Conservation (phyloP, 352 stramenopile species). For the Phytopythium sindhum region DNA sequence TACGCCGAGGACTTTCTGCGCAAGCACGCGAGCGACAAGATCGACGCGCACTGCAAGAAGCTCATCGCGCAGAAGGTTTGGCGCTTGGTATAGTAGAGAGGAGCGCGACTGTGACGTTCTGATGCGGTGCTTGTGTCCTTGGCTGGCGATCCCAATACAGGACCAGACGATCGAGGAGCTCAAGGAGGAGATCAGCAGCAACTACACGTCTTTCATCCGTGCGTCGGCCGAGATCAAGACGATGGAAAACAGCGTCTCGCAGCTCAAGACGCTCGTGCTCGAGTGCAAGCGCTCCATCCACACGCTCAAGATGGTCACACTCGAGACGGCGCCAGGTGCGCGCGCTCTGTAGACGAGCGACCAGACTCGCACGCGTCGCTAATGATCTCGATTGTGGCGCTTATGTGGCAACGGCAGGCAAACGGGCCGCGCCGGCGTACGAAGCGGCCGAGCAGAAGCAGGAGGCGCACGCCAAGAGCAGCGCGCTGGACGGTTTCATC, state of each 20-base stretch:
- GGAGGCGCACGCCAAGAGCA: conserved; percentile 44
- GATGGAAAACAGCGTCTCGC: conserved; percentile 84
- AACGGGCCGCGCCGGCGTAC: conserved; percentile 26
- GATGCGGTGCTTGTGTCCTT: neutral
- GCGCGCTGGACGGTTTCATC: conserved; percentile 55
- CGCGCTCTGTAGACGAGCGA: neutral
- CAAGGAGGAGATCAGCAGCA: conserved; percentile 79
- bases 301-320: conserved; percentile 38
- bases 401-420: conserved; percentile 22
- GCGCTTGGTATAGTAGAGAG: neutral
- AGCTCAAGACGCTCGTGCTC: conserved; percentile 69
- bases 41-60: conserved; percentile 70
- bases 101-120: neutral
- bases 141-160: conserved; percentile 12
- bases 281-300: conserved; percentile 74
- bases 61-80: conserved; percentile 65
- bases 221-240: conserved; percentile 72
- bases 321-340: conserved; percentile 47
- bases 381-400: no score
- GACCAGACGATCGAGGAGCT: conserved; percentile 82
- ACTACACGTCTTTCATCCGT: conserved; percentile 79
- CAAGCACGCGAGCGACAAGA: conserved; percentile 72
- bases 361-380: no score
- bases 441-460: conserved; percentile 48
- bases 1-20: conserved; percentile 81